Conservation (phyloP, 495 filamentous ascomycete species). For the Tuber melanosporum region DNA sequence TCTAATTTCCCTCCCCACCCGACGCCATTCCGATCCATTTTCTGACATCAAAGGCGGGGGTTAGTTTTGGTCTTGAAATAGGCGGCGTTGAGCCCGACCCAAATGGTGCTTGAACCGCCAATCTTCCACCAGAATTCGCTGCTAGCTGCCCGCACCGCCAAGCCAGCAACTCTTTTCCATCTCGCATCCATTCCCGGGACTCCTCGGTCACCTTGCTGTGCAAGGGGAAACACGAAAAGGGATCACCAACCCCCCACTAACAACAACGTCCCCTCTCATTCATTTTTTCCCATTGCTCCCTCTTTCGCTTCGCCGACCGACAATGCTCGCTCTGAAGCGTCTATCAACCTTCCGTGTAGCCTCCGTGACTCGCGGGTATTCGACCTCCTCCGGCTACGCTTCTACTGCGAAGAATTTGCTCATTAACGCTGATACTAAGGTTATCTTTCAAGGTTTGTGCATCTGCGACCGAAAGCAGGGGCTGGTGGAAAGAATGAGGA, state of each 20-base stretch:
- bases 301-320: conserved; percentile 1
- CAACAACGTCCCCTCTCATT: background rate
- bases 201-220: background rate
- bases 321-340: conserved; percentile 46
- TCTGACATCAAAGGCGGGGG: background rate
- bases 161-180: background rate
- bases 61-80: background rate
- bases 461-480: background rate
- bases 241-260: background rate
- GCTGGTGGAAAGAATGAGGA: background rate
- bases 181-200: background rate
- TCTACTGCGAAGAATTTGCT: conserved; percentile 82
- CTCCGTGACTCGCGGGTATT: conserved; percentile 56
- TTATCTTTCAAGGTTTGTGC: conserved; percentile 75
- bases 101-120: background rate
- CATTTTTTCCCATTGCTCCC: conserved; percentile 8
- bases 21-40: background rate
- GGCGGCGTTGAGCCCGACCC: background rate
- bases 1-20: background rate
- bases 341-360: conserved; percentile 46
- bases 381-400: conserved; percentile 61
- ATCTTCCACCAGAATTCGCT: background rate
- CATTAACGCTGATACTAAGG: conserved; percentile 85
- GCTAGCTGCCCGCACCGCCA: background rate
- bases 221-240: background rate